Evolutionary conservation across 768 basidiomycete species (phyloP), one percentile per base, ranked within the genome.

Genomic region (Collybia mongolica): DNA sequence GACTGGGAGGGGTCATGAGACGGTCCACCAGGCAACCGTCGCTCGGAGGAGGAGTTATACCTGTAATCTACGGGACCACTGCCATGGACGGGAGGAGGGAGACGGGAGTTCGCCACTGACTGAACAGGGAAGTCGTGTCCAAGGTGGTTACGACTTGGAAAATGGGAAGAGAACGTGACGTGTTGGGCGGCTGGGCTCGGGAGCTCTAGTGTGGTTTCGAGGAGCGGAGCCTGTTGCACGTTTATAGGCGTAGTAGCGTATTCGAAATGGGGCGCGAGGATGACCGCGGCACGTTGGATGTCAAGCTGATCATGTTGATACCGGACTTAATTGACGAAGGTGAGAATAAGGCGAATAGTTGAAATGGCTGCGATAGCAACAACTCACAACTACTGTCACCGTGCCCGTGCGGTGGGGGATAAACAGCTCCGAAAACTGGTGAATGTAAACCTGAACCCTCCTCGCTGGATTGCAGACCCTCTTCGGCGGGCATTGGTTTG

Each of bases 401-500:
- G 32, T 32, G 32, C 54, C 72, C 69, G 71, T 74, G 72, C 49
- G 70, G 65, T 54, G 73, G 65, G 65, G 74, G 70, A 57, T 71
- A 76, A 22, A 72, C 70, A 43, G 76, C 64, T 49, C 72, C 73
- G 68, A 85, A 84, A 46, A 82, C 76, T 57, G 88, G 87, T 2
- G 88, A 88, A 59, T 87, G 85, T 19, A 89, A 68, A 53, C 84
- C 86, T 46, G 87, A 88, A 62, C 84, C 81, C 60, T 88, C 87
- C 62, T 88, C 86, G 65, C 83, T 86, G 19, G 84, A 86, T 68
- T 82, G 84, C 39, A 78, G 76, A 35, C 83, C 79, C 60, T 88
- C 85, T 63, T 87, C 87, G 51, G 74, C 67, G 53, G 75, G 70
- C 65, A 79, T 74, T 51, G 62, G 55, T 49, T 72, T 69, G 43